These are phyloP conservation scores for Fomitopsis betulina DNA, from an alignment of 1,284 basidiomycete genomes.

Conservation along the genomic window DNA sequence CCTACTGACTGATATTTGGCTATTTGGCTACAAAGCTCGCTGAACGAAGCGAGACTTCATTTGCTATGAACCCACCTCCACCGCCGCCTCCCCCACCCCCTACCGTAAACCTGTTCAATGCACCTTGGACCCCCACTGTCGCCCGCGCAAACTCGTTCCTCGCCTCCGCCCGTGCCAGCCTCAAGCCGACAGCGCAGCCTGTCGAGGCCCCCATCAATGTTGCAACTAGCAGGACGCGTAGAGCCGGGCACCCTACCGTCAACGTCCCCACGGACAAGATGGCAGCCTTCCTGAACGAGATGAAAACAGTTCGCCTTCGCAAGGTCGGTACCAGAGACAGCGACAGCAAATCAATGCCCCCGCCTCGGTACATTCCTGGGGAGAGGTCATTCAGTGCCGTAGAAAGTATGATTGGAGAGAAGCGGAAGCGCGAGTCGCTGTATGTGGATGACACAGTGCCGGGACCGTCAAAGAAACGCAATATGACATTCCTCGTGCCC, in stretches of 20 bases:
- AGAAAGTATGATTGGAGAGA: conserved; percentile 15
- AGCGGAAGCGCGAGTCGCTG: conserved; percentile 18
- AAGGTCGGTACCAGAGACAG: conserved; percentile 34
- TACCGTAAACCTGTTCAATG: not conserved
- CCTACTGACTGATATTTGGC: not conserved
- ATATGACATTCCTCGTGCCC: not conserved
- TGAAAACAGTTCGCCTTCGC: conserved; percentile 66
- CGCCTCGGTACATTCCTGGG: conserved; percentile 3
- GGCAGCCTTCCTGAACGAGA: conserved; percentile 72
- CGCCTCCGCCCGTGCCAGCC: conserved; percentile 52
- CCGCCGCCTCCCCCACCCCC: conserved; percentile 15
- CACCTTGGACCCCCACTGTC: not conserved
- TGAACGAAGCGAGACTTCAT: not conserved
- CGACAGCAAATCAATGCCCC: conserved; percentile 12
- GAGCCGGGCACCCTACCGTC: conserved; percentile 59
- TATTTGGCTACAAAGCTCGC: not conserved
- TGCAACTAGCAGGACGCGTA: conserved; percentile 27
- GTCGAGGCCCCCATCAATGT: conserved; percentile 63
- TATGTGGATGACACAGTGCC: conserved; percentile 7
- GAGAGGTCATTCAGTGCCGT: not conserved
- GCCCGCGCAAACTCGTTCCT: conserved; percentile 39
- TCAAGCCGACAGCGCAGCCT: conserved; percentile 55
- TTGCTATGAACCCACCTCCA: conserved; percentile 17
- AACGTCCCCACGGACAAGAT: conserved; percentile 73
- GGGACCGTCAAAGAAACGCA: not conserved